A percentile compares a stretch with the other conserved stretches of the same genome.
phyloP scores from a whole-genome alignment of 2,329 filamentous ascomycete genomes.

The Arthrinium phaeospermum region DNA sequence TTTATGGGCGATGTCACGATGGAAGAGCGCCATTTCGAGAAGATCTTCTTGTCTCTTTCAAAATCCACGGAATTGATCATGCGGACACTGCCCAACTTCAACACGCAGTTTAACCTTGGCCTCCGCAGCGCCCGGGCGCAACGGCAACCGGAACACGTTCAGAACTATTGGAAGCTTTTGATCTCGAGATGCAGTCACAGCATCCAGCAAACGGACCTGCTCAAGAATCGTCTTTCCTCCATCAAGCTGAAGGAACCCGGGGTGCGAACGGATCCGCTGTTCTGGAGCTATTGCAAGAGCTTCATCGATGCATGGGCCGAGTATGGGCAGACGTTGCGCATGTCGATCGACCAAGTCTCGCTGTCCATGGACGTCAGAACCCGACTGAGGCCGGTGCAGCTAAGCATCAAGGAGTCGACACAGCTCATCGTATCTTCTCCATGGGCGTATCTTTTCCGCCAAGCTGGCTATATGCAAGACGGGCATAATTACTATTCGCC shows the following conservation, averaged over 20 bases:
- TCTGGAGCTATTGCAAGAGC: slow-evolving; percentile 75
- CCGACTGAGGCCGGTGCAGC: slow-evolving; percentile 81
- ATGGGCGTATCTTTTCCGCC: slow-evolving; percentile 55
- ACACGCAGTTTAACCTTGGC: slow-evolving; percentile 67
- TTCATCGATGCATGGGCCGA: slow-evolving; percentile 75
- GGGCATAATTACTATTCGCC: slow-evolving; percentile 35
- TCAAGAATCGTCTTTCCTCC: slow-evolving; percentile 74
- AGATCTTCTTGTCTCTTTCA: slow-evolving; percentile 78
- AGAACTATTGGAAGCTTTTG: slow-evolving; percentile 72
- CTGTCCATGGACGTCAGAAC: slow-evolving; percentile 72
- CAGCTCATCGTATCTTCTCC: slow-evolving; percentile 69
- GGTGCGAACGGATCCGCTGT: slow-evolving; percentile 66
- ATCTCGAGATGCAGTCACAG: slow-evolving; percentile 74
- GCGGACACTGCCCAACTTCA: slow-evolving; percentile 72
- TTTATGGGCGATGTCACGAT: slow-evolving; percentile 70
- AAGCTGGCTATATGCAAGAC: slow-evolving; percentile 35
- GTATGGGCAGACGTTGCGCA: slow-evolving; percentile 66
- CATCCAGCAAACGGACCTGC: slow-evolving; percentile 73
- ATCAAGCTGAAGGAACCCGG: slow-evolving; percentile 88
- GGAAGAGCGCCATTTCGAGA: slow-evolving; percentile 82
- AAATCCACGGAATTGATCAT: slow-evolving; percentile 76
- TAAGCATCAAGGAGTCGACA: slow-evolving; percentile 80
- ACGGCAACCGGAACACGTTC: slow-evolving; percentile 62
- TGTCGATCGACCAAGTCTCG: slow-evolving; percentile 55
- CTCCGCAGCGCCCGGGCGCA: slow-evolving; percentile 68